phyloP scores from a whole-genome alignment of 352 stramenopile genomes.

The Globisporangium rhizosaccharum region DNA sequence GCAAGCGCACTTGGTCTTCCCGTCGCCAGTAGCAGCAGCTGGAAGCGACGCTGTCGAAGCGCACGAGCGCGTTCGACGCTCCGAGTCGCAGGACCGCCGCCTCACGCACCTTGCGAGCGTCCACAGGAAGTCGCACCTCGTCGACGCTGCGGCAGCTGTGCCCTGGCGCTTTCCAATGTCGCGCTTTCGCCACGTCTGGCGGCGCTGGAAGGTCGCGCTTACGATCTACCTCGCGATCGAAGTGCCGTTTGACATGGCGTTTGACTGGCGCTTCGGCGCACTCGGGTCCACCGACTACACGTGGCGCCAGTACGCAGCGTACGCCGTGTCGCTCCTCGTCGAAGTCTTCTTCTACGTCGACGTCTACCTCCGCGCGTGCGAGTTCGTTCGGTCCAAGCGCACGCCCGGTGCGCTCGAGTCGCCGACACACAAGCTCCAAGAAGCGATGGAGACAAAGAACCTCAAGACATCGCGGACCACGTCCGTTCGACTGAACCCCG shows the following conservation, averaged over 20 bases:
- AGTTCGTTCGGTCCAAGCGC: conserved; percentile 11
- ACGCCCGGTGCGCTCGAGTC: background rate
- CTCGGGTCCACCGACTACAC: background rate
- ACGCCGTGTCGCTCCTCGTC: conserved; percentile 5
- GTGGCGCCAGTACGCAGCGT: background rate
- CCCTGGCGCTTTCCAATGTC: conserved; percentile 16
- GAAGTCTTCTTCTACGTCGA: conserved; percentile 23
- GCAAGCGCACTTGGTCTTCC: background rate
- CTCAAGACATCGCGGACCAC: background rate
- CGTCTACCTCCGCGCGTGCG: conserved; percentile 13
- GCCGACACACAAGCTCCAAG: background rate
- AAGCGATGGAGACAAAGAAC: background rate
- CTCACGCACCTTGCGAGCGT: conserved; percentile 17
- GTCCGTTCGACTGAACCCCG: background rate
- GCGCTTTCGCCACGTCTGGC: conserved; percentile 11
- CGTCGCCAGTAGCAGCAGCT: background rate
- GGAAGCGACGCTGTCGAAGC: too few species aligned
- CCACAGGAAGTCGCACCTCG: conserved; percentile 6
- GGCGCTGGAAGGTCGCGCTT: conserved; percentile 12
- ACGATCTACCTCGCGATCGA: conserved; percentile 15
- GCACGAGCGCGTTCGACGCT: background rate
- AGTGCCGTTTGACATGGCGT: conserved; percentile 17
- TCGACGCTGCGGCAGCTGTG: background rate
- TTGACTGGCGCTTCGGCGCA: conserved; percentile 11
- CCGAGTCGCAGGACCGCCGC: background rate